Evolutionary conservation across 345 rosid species (phyloP).

Genomic region (Melastoma malabathricum): DNA sequence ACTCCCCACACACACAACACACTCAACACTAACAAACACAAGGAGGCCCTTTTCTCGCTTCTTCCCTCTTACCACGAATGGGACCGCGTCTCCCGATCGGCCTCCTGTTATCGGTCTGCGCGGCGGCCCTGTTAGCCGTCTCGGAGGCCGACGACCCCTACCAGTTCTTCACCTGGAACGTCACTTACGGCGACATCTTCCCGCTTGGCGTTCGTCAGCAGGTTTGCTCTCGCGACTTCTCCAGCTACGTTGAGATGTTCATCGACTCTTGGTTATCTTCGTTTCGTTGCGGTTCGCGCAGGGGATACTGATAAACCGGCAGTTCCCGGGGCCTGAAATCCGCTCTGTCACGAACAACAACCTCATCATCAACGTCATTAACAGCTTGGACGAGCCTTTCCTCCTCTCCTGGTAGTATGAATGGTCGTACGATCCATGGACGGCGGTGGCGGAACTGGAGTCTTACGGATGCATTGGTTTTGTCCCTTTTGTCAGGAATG

Average conservation of each 20-base stretch:
- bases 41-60: too few species aligned
- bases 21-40: too few species aligned
- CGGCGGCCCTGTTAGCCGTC: neutral
- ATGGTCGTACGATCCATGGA: too few species aligned
- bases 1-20: too few species aligned
- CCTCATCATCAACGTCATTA: slow-evolving; percentile 70
- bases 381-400: slow-evolving; percentile 80
- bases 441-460: too few species aligned
- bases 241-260: too few species aligned
- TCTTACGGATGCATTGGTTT: neutral
- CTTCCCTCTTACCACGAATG: too few species aligned
- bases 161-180: slow-evolving; percentile 3
- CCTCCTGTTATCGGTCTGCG: too few species aligned
- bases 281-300: slow-evolving; percentile 11
- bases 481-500: slow-evolving; percentile 31
- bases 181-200: slow-evolving; percentile 1
- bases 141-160: slow-evolving; percentile 1
- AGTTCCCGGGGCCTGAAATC: slow-evolving; percentile 86
- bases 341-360: slow-evolving; percentile 83
- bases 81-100: too few species aligned
- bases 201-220: slow-evolving; percentile 1
- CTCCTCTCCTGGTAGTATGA: slow-evolving; percentile 65
- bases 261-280: too few species aligned
- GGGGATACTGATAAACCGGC: slow-evolving; percentile 84
- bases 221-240: neutral